A percentile compares a stretch with the other conserved stretches of the same genome.
Evolutionary conservation across 345 rosid species (phyloP).

Genomic region (Gynandropsis gynandra): DNA sequence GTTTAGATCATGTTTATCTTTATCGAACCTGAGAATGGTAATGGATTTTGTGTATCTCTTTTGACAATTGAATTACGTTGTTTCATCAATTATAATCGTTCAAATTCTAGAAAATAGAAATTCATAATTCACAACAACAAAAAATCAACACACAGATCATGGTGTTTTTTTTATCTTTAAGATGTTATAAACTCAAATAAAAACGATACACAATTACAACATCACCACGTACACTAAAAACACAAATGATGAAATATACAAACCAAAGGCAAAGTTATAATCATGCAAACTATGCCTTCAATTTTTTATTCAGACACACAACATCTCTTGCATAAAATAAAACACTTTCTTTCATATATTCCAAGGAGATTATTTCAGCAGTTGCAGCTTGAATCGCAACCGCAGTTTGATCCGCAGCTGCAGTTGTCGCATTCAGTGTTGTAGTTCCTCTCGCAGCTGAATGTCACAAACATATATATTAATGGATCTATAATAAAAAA

Average conservation of each 20-base stretch:
- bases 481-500: neutral
- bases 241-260: constrained; percentile 16
- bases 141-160: constrained; percentile 13
- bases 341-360: neutral
- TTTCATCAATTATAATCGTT: too few species aligned
- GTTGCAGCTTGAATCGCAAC: constrained; percentile 41
- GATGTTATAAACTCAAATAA: too few species aligned
- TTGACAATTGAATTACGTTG: too few species aligned
- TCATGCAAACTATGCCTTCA: constrained; percentile 18
- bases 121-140: too few species aligned
- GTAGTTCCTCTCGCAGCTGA: constrained; percentile 34
- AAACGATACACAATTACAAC: constrained; percentile 16
- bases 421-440: constrained; percentile 35
- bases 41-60: too few species aligned
- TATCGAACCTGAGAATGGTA: too few species aligned
- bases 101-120: too few species aligned
- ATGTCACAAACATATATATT: neutral
- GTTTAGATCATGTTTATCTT: too few species aligned
- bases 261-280: constrained; percentile 15
- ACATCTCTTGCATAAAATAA: constrained; percentile 17
- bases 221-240: constrained; percentile 10
- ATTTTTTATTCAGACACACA: constrained; percentile 22
- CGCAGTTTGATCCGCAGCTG: constrained; percentile 71
- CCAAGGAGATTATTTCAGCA: constrained; percentile 31
- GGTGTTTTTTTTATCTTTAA: neutral